Evolutionary conservation across 1,139 yeast species (phyloP), one percentile per base, ranked within the genome.

Genomic region (Meyerozyma athensensis): DNA sequence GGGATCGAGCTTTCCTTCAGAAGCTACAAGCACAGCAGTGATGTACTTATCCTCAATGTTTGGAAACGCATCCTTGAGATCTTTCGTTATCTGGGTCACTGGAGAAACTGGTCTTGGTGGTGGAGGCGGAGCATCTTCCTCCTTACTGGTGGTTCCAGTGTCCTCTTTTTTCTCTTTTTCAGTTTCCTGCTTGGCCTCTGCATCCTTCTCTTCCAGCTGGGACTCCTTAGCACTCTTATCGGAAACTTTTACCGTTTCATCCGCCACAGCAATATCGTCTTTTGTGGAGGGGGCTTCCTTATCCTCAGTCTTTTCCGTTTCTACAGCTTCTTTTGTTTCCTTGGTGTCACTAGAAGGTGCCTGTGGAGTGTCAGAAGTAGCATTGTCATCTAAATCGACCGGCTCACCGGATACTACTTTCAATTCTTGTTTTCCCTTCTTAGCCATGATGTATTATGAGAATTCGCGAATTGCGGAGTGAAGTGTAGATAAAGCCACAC

Each of bases 51-150:
- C 83, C 37, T 86, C 95, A 20, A 77, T 63, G 17, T 67, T 63
- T 1, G 97, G 97, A 58, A 89, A 89, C 1, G 97, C 96, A 18
- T 85, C 94, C 51, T 74, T 71, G 47, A 89, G 67, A 40, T 78
- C 76, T 22, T 70, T 65, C 44, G 74, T 68, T 34, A 79, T 68
- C 46, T 68, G 66, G 23, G 75, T 63, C 33, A 69, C 65, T 16
- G 86, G 84, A 7, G 82, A 73, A 10, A 68, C 56, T 9, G 89
- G 90, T 49, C 95, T 72, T 14, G 78, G 69, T 3, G 95, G 95
- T 46, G 70, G 74, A n/a, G 83, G 75, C 4, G 95, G 95, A 9
- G 81, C 75, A 2, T 53, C 54, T 36, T 53, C 62, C 20, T 49
- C 53, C 16, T n/a, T 36, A n/a, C n/a, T n/a, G n/a, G n/a, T n/a